phyloP scores from a whole-genome alignment of 805 yeast species.

The Yamadazyma takamatsuzukensis region DNA sequence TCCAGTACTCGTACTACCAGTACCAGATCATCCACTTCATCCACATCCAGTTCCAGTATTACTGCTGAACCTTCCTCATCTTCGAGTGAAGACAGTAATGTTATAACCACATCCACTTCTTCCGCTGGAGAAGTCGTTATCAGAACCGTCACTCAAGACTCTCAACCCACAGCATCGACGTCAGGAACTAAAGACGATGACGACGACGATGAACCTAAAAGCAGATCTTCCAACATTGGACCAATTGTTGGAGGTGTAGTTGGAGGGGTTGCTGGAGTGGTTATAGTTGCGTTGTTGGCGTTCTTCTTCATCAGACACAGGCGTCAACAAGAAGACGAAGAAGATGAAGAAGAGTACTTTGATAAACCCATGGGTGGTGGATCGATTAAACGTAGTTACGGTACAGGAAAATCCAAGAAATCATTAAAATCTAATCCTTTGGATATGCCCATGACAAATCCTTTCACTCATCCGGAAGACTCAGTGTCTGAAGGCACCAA shows the following conservation, averaged over 20 bases:
- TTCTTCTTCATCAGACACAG: constrained; percentile 32
- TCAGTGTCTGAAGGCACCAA: not conserved
- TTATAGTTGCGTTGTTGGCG: constrained; percentile 18
- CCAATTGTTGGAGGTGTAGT: constrained; percentile 45
- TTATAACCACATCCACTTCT: constrained; percentile 9
- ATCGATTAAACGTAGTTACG: constrained; percentile 12
- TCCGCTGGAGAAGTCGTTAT: constrained; percentile 8
- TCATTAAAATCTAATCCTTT: constrained; percentile 21
- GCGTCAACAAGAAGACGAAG: constrained; percentile 31
- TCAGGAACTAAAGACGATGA: constrained; percentile 6
- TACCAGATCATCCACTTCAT: constrained; percentile 3
- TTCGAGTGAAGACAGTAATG: constrained; percentile 6
- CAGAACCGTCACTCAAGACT: constrained; percentile 10
- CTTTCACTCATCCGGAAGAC: constrained; percentile 61
- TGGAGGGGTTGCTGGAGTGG: constrained; percentile 36
- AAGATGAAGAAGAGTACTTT: constrained; percentile 28
- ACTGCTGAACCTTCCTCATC: constrained; percentile 10
- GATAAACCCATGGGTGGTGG: constrained; percentile 23
- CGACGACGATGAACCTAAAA: constrained; percentile 3
- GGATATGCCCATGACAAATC: constrained; percentile 49
- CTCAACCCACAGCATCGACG: constrained; percentile 6
- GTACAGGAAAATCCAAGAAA: constrained; percentile 15
- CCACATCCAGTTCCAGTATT: constrained; percentile 6
- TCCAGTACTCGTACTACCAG: no score
- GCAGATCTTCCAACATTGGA: constrained; percentile 27